Conservation (phyloP, 768 basidiomycete species). For the Naematelia encephala region DNA sequence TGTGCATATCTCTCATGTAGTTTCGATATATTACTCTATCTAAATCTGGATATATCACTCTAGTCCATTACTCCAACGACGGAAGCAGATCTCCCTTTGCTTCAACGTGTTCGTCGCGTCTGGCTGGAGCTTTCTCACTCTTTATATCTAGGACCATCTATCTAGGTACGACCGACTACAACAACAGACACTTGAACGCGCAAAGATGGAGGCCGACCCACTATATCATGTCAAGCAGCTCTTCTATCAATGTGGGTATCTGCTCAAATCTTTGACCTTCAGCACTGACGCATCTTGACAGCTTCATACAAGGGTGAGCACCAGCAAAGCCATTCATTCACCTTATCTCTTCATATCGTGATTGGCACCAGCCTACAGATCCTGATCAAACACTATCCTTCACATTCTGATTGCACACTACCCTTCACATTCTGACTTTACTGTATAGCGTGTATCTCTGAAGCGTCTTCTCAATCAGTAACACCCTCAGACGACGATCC, state of each 20-base stretch:
- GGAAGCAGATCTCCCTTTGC: not conserved
- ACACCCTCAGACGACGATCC: constrained; percentile 24
- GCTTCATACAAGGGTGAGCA: constrained; percentile 45
- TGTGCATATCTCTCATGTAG: not conserved
- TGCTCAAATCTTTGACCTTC: not conserved
- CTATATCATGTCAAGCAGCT: constrained; percentile 51
- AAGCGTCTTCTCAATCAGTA: constrained; percentile 38
- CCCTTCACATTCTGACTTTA: too few species aligned
- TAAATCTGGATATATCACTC: too few species aligned
- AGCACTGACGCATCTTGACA: constrained; percentile 4
- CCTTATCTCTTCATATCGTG: not conserved
- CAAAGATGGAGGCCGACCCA: constrained; percentile 49
- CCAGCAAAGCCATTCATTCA: not conserved
- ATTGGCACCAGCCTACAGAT: too few species aligned
- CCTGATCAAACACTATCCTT: too few species aligned
- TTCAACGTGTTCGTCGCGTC: not conserved
- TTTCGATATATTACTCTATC: too few species aligned
- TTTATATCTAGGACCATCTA: too few species aligned
- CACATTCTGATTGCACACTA: too few species aligned
- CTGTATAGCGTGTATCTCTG: constrained; percentile 41
- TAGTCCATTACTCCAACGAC: too few species aligned
- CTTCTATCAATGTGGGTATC: constrained; percentile 49
- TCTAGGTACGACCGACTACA: too few species aligned
- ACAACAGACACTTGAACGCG: too few species aligned
- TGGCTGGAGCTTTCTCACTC: too few species aligned